Conservation (phyloP, 2,329 filamentous ascomycete species). For the Juglanconis juglandina region DNA sequence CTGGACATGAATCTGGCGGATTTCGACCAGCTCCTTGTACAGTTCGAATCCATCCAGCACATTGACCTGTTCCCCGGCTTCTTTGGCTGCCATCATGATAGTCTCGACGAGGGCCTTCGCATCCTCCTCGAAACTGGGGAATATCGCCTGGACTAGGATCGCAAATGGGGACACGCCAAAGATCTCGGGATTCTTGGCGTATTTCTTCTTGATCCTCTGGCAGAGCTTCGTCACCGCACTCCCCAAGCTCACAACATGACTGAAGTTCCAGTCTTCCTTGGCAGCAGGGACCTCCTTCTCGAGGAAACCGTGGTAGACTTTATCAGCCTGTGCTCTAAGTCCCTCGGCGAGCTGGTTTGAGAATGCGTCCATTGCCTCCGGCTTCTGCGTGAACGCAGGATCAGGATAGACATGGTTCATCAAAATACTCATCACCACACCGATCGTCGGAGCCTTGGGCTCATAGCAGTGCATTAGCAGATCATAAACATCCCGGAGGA, state of each 20-base stretch:
- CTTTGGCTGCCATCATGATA: conserved; percentile 71
- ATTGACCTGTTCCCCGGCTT: conserved; percentile 70
- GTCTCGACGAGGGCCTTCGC: conserved; percentile 78
- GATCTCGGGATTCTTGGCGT: conserved; percentile 80
- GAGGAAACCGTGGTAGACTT: conserved; percentile 77
- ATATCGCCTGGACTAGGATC: conserved; percentile 76
- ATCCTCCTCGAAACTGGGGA: conserved; percentile 88
- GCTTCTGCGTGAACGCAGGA: conserved; percentile 66
- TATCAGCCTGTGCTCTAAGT: conserved; percentile 68
- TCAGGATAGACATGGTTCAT: conserved; percentile 80
- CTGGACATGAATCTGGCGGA: conserved; percentile 75
- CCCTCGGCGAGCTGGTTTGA: conserved; percentile 68
- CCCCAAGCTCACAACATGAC: conserved; percentile 83
- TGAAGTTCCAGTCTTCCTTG: conserved; percentile 84
- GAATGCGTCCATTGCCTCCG: conserved; percentile 70
- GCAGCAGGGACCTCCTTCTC: conserved; percentile 75
- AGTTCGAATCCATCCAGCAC: conserved; percentile 92
- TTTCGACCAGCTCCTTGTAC: conserved; percentile 82
- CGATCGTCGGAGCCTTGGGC: conserved; percentile 77
- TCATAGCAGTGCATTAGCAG: conserved; percentile 88
- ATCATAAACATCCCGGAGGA: conserved; percentile 84
- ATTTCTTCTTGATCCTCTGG: conserved; percentile 88
- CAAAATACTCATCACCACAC: conserved; percentile 74
- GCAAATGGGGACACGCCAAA: conserved; percentile 67
- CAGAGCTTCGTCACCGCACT: conserved; percentile 81